These are phyloP conservation scores for Annulohypoxylon truncatum DNA, from an alignment of 2,329 filamentous ascomycete genomes.

Conservation along the genomic window DNA sequence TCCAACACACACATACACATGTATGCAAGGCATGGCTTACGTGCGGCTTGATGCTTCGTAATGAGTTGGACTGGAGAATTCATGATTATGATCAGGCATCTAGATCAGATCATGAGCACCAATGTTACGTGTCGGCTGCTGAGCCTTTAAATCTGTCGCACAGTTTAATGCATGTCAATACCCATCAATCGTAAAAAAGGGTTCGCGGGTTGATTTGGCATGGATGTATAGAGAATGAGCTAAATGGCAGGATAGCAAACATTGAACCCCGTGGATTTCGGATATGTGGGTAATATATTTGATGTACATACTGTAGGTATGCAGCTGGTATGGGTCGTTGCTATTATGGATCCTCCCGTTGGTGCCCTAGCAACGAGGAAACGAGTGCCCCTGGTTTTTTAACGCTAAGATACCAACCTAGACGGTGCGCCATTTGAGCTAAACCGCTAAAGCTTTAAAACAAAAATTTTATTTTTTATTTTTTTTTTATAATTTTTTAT, in stretches of 20 bases:
- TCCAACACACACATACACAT: no score
- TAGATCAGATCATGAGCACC: neutral
- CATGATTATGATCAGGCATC: neutral
- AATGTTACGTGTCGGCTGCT: neutral
- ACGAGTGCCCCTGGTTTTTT: neutral
- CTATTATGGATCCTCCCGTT: conserved; percentile 19
- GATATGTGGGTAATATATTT: neutral
- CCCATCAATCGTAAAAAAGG: neutral
- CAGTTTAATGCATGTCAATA: neutral
- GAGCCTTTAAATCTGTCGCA: neutral
- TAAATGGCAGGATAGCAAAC: neutral
- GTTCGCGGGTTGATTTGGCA: neutral
- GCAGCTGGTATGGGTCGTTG: neutral
- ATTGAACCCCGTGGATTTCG: neutral
- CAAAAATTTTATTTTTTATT: no score
- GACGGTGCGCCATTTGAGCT: no score
- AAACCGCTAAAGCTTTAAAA: no score
- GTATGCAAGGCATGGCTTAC: neutral
- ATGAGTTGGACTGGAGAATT: neutral
- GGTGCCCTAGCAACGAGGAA: conserved; percentile 34
- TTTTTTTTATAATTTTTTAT: no score
- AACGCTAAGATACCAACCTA: conserved; percentile 23
- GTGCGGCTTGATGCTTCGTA: neutral
- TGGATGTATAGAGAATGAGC: neutral
- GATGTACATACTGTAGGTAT: neutral